Evolutionary conservation across 257 asterid genomes (phyloP), one percentile per base, ranked within the genome.

Genomic region (Perilla frutescens): DNA sequence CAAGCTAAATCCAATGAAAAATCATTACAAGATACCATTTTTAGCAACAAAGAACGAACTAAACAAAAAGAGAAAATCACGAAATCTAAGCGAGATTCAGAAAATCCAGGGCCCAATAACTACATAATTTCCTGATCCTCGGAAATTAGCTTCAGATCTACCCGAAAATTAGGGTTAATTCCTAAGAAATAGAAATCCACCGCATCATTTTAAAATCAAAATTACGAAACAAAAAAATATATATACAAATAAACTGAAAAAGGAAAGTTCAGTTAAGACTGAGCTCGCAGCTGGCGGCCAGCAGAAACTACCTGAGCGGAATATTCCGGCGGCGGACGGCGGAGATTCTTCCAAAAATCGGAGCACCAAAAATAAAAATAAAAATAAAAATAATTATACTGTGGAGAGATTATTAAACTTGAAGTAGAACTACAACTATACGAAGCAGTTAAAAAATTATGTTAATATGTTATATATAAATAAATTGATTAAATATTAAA

Each of bases 271-370:
- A 80, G 55, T 72, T 48, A n/a, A 71, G 75, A 73, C 53, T 51
- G 31, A 51, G 72, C 73, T 78, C 76, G 64, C 26, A 74, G 73
- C 77, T 43, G 66, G 62, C 31, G 75, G 50, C 61, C 9, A 76
- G 75, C 47, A 66, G 55, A 61, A 65, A 61, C 63, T 36, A 73
- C 12, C 74, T 39, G 50, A 66, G 44, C 14, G 53, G 51, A 49
- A 63, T 70, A 72, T 76, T 63, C 89, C 89, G 87, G 85, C 91
- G 29, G 64, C 65, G 15, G 76, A 66, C 86, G 86, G 79, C 84
- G 81, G 68, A 72, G 66, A 59, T 68, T 75, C 87, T 79, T 83
- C 50, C 85, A 10, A 70, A 71, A 78, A 61, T 84, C 80, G 45
- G 83, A 72, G 73, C 62, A 53, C 61, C 49, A 81, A 73, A 77